phyloP scores from a whole-genome alignment of 2,329 filamentous ascomycete genomes.

The Claviceps sp. region DNA sequence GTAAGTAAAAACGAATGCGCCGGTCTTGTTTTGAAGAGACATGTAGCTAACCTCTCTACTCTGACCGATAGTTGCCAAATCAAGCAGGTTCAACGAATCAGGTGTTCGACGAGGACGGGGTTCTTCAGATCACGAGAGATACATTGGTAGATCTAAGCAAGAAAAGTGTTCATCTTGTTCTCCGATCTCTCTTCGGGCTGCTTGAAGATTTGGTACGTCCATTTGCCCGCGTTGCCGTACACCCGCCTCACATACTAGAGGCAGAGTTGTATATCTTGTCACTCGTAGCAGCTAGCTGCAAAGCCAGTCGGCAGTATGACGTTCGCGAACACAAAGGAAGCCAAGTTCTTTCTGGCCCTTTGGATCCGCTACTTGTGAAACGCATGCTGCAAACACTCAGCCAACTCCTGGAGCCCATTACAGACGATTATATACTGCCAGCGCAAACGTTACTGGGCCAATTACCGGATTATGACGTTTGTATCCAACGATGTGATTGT shows the following conservation, averaged over 20 bases:
- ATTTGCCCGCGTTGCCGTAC: conserved; percentile 35
- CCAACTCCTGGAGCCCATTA: conserved; percentile 42
- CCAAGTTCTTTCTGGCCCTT: conserved; percentile 19
- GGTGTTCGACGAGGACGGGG: conserved; percentile 37
- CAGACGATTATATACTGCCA: conserved; percentile 42
- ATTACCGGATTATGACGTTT: conserved; percentile 23
- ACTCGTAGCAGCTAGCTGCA: conserved; percentile 51
- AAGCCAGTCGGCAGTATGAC: conserved; percentile 38
- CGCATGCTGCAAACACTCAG: conserved; percentile 44
- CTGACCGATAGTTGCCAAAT: conserved; percentile 6
- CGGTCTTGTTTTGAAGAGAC: not conserved
- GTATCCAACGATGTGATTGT: conserved; percentile 18
- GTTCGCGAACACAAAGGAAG: conserved; percentile 10
- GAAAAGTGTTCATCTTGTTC: conserved; percentile 36
- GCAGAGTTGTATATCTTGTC: conserved; percentile 53
- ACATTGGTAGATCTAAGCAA: conserved; percentile 48
- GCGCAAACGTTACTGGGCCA: conserved; percentile 45
- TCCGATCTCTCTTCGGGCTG: conserved; percentile 42
- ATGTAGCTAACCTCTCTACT: not conserved
- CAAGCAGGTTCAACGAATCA: conserved; percentile 5
- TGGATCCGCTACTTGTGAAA: conserved; percentile 37
- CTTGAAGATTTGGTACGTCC: conserved; percentile 45
- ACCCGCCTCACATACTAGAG: conserved; percentile 46
- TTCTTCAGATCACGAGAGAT: conserved; percentile 45
- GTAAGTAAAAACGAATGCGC: conserved; percentile 23